Conservation (phyloP, 768 basidiomycete genomes). For the Trametes cinnabarina region DNA sequence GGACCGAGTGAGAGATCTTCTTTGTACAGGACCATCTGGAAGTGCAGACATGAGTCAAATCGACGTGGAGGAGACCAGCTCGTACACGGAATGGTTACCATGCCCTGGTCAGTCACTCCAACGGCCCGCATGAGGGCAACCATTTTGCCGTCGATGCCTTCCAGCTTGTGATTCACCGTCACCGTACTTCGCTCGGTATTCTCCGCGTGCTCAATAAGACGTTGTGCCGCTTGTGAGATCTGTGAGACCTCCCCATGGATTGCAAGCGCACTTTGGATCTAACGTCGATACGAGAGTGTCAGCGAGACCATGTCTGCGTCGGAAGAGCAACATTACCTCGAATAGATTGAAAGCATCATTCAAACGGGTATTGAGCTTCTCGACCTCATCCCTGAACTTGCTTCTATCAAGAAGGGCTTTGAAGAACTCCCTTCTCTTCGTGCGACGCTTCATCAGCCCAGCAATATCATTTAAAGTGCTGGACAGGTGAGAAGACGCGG, state of each 20-base stretch:
- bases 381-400: not conserved
- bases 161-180: not conserved
- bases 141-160: not conserved
- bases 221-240: not conserved
- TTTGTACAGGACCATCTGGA: slow-evolving; percentile 1
- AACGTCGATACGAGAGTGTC: not conserved
- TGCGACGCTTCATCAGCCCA: not conserved
- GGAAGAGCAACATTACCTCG: not conserved
- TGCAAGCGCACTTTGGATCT: not conserved
- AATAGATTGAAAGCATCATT: not conserved
- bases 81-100: not conserved
- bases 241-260: not conserved
- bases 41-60: not conserved
- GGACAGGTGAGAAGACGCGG: not conserved
- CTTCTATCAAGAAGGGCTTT: not conserved
- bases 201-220: not conserved
- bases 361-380: not conserved
- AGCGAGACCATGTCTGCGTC: not conserved
- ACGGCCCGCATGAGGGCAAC: not conserved
- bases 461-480: not conserved
- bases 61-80: not conserved
- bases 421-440: not conserved
- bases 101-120: not conserved
- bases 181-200: not conserved
- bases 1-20: not conserved